Evolutionary conservation across 2,329 filamentous ascomycete species (phyloP).

Genomic region (Pseudogymnoascus destructans): DNA sequence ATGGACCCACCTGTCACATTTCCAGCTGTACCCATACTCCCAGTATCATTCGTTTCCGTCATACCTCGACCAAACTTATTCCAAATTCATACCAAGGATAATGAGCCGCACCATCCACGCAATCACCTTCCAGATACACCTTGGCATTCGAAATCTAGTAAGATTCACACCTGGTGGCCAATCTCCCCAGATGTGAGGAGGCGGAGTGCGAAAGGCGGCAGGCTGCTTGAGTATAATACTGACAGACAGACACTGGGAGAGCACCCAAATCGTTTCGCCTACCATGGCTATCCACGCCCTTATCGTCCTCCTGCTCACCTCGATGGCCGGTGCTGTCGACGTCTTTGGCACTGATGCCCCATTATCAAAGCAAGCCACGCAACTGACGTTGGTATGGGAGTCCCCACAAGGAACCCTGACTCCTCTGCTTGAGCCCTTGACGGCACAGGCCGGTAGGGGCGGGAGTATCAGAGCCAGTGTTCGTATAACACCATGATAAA

Average conservation of each 20-base stretch:
- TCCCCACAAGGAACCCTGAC: constrained; percentile 1
- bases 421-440: constrained; percentile 6
- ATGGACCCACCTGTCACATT: neutral
- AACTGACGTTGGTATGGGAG: neutral
- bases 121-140: neutral
- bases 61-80: constrained; percentile 1
- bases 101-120: neutral
- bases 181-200: constrained; percentile 1
- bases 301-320: neutral
- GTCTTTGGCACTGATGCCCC: neutral
- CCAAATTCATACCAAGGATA: neutral
- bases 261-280: neutral
- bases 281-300: constrained; percentile 5
- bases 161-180: neutral
- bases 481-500: neutral
- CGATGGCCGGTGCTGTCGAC: neutral
- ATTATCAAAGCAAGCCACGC: neutral
- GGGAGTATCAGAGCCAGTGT: neutral
- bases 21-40: neutral
- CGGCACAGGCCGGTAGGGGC: neutral
- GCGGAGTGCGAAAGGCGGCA: neutral
- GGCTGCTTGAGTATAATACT: neutral
- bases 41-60: neutral
- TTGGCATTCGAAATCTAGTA: neutral
- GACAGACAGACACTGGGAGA: neutral